Conservation (phyloP, 192 early-diverging fungal genomes). For the Rhizoclosmatium sp. region DNA sequence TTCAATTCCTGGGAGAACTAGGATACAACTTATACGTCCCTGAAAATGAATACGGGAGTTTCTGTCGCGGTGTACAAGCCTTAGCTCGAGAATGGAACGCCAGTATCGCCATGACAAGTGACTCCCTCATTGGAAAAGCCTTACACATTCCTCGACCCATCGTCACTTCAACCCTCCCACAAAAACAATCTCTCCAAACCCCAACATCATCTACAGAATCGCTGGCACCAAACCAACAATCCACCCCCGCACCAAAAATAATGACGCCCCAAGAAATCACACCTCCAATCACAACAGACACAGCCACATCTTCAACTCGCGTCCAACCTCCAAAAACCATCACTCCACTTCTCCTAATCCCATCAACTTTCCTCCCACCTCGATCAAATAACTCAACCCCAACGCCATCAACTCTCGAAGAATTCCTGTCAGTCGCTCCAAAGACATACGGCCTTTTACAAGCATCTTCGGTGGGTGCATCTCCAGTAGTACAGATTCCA, state of each 20-base stretch:
- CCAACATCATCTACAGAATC: neutral
- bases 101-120: neutral
- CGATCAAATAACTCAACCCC: neutral
- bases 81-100: constrained; percentile 41
- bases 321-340: too few relatives aligned
- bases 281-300: too few relatives aligned
- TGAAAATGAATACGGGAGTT: constrained; percentile 26
- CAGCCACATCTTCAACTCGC: too few relatives aligned
- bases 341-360: neutral
- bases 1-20: constrained; percentile 2
- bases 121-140: too few relatives aligned
- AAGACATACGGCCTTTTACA: neutral
- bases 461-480: neutral
- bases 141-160: too few relatives aligned
- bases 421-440: neutral
- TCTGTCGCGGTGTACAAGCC: constrained; percentile 34
- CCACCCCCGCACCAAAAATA: too few relatives aligned
- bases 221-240: neutral
- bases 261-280: too few relatives aligned
- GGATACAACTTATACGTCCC: constrained; percentile 29
- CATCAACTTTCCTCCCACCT: neutral
- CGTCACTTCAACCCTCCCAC: neutral
- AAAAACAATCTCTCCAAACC: neutral
- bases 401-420: neutral
- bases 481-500: too few relatives aligned